Evolutionary conservation across 108 stramenopile genomes (phyloP).

Genomic region (Cyclotella sp.): DNA sequence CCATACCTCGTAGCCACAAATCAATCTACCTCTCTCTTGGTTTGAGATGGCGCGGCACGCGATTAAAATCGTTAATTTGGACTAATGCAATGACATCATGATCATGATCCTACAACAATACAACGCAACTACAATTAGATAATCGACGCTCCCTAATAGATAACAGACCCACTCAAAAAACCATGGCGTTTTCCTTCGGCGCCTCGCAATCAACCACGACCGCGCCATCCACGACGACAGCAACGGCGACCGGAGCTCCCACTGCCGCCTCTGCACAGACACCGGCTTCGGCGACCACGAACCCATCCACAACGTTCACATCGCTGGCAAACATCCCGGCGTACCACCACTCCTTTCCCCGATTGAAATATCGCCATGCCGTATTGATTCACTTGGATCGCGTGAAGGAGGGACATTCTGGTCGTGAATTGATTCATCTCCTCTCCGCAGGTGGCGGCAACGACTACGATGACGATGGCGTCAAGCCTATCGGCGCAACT

Average conservation of each 20-base stretch:
- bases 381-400: constrained; percentile 1
- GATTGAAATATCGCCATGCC: constrained; percentile 17
- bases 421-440: constrained; percentile 7
- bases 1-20: too few species aligned
- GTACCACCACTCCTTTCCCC: constrained; percentile 49
- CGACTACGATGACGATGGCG: background rate
- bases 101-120: too few species aligned
- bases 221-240: constrained; percentile 21
- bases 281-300: background rate
- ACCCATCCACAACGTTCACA: background rate
- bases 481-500: background rate
- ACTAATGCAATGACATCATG: too few species aligned
- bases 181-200: constrained; percentile 9
- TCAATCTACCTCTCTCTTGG: too few species aligned
- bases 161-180: too few species aligned
- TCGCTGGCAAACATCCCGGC: constrained; percentile 37
- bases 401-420: background rate
- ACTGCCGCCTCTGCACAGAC: background rate
- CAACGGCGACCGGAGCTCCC: constrained; percentile 10
- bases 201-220: constrained; percentile 18
- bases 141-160: too few species aligned
- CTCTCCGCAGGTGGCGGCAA: background rate
- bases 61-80: too few species aligned
- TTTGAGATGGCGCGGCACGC: too few species aligned
- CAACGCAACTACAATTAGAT: too few species aligned